Percentiles rank a stretch among this genome's conserved stretches.
These are phyloP conservation scores for Thymus quinquecostatus DNA, from an alignment of 257 asterid genomes.

Conservation along the genomic window DNA sequence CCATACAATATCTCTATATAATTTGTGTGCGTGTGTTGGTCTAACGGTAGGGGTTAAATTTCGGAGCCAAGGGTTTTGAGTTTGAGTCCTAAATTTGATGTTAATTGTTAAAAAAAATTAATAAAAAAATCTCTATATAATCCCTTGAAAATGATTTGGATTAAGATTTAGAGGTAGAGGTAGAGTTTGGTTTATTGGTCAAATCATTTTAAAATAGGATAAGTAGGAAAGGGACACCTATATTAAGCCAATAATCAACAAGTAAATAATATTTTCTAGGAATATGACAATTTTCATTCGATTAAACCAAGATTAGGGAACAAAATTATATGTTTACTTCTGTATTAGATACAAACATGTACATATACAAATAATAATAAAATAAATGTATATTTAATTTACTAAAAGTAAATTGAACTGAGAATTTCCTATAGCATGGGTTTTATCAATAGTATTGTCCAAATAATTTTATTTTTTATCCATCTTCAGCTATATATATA, in stretches of 20 bases:
- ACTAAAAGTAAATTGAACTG: background rate
- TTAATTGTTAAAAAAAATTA: too few relatives aligned
- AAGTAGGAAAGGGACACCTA: background rate
- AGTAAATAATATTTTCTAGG: background rate
- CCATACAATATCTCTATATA: background rate
- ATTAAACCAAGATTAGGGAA: constrained; percentile 26
- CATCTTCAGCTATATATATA: too few relatives aligned
- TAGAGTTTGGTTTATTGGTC: constrained; percentile 13
- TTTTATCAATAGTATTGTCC: constrained; percentile 23
- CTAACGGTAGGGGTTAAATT: too few relatives aligned
- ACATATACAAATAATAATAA: background rate
- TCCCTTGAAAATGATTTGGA: background rate
- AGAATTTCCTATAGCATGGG: constrained; percentile 10
- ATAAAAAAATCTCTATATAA: background rate
- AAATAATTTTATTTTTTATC: too few relatives aligned
- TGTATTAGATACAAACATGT: background rate
- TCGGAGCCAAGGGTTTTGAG: too few relatives aligned
- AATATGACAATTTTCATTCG: constrained; percentile 12
- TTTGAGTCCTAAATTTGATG: too few relatives aligned
- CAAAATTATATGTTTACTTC: background rate
- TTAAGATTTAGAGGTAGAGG: background rate
- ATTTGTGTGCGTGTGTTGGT: too few relatives aligned
- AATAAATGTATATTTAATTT: too few relatives aligned
- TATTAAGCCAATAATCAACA: background rate
- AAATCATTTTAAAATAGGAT: background rate